Base-by-base conservation (phyloP, 305 asterid species). In the Rubia tinctorum region DNA sequence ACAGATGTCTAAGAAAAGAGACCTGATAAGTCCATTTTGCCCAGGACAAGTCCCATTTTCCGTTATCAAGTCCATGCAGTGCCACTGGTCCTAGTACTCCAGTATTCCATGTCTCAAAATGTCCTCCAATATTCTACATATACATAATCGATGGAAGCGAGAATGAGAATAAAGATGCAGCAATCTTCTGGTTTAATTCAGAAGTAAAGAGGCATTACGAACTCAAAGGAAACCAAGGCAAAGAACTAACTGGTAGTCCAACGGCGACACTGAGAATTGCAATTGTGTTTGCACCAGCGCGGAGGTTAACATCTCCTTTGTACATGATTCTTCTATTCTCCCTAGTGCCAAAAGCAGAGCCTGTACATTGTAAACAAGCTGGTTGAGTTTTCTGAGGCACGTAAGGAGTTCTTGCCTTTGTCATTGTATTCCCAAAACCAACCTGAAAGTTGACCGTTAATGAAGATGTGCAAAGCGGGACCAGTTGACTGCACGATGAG, bases 21-120 rank as follows among this genome's bases (percentile, higher is more conserved):
- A 91, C 98, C 97, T 94, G 91, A 81, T 91, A 94, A 63, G 92
- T 91, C 99, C 99, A 94, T 81, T 82, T 87, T 63, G 91, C 89
- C 97, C 96, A 88, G 37, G 96, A 73, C 84, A 92, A 83, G 77
- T 94, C 96, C 87, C 73, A 58, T 84, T 86, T 94, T 77, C 99
- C 97, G 22, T 80, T 86, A 78, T 84, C 92, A 64, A 94, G 95
- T 62, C 97, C 99, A 20, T 86, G 89, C 88, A 92, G 67, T 45
- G 89, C 96, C 70, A 94, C 93, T 0, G 98, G 97, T 56, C 98
- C 97, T 78, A 85, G 81, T 37, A 94, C 80, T 65, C 99, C 99
- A 0, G 95, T 89, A 83, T 71, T 86, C 98, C 96, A 90, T 37
- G 89, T 78, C 86, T 92, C 98, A 66, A 74, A 94, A 80, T 92